Conservation (phyloP, 2,329 filamentous ascomycete genomes). For the Sporothrix variecibatus region DNA sequence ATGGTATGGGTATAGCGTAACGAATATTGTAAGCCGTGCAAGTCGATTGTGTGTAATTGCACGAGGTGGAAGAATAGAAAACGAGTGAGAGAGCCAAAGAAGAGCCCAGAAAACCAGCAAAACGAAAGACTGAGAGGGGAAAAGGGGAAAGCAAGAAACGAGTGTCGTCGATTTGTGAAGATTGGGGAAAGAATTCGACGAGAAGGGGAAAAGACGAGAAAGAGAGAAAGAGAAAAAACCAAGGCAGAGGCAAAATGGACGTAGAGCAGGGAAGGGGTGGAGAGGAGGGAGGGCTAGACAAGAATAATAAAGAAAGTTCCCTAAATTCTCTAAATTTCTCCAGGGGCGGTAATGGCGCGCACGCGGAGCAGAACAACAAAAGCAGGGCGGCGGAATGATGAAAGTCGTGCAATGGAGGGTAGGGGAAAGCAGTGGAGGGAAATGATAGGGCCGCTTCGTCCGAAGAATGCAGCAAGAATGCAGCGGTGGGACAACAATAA, state of each 20-base stretch:
- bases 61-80: background rate
- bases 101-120: conserved; percentile 2
- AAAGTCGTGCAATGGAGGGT: conserved; percentile 20
- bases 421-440: conserved; percentile 18
- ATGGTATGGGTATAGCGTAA: background rate
- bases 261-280: conserved; percentile 4
- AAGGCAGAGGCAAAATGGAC: background rate
- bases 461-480: conserved; percentile 32
- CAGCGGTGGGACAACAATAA: conserved; percentile 18
- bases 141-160: background rate
- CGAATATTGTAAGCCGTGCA: background rate
- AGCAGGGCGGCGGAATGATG: conserved; percentile 22
- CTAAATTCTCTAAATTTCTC: conserved; percentile 4
- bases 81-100: background rate
- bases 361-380: conserved; percentile 17
- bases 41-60: background rate
- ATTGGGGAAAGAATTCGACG: conserved; percentile 1
- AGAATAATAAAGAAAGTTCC: conserved; percentile 18
- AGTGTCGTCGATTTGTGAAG: conserved; percentile 4
- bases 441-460: conserved; percentile 31
- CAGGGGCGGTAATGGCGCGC: conserved; percentile 23
- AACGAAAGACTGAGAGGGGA: conserved; percentile 13
- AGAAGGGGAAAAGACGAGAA: background rate
- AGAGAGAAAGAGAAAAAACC: background rate
- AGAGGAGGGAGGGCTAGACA: conserved; percentile 5